A percentile compares a stretch with the other conserved stretches of the same genome.
These are phyloP conservation scores for Nannizzia gypsea DNA, from an alignment of 2,329 filamentous ascomycete species.

Conservation along the genomic window DNA sequence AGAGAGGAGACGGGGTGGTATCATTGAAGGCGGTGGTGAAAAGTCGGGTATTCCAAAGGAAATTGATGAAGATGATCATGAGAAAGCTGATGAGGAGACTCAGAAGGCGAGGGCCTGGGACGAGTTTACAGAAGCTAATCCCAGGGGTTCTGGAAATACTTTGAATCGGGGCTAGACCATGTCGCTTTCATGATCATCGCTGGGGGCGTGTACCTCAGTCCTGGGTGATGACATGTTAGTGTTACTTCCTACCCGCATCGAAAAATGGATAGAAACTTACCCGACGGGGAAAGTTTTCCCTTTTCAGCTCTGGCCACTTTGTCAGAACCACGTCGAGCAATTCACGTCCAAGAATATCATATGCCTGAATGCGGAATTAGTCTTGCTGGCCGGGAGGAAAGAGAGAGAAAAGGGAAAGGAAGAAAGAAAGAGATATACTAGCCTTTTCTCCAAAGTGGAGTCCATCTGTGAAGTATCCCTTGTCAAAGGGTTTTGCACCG, in stretches of 20 bases:
- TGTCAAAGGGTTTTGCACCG: slow-evolving; percentile 21
- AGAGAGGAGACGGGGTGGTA: slow-evolving; percentile 69
- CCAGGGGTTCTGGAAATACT: slow-evolving; percentile 48
- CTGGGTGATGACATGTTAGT: not conserved
- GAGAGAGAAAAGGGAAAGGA: not conserved
- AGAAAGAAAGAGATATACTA: not conserved
- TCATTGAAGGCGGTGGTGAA: slow-evolving; percentile 82
- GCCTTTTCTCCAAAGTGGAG: slow-evolving; percentile 25
- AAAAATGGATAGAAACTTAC: not conserved
- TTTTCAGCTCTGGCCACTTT: slow-evolving; percentile 16
- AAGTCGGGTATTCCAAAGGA: slow-evolving; percentile 56
- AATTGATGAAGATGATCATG: slow-evolving; percentile 78
- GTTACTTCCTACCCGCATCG: not conserved
- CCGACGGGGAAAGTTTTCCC: slow-evolving; percentile 11
- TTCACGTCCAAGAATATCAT: slow-evolving; percentile 14
- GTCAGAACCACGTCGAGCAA: slow-evolving; percentile 11
- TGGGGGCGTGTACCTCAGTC: not conserved
- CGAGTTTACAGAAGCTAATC: slow-evolving; percentile 82
- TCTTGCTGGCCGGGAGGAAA: too few relatives aligned
- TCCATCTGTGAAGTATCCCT: slow-evolving; percentile 28
- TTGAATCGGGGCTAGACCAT: slow-evolving; percentile 34
- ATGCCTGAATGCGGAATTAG: slow-evolving; percentile 9
- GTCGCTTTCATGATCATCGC: not conserved
- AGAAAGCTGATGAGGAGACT: slow-evolving; percentile 78
- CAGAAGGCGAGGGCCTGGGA: slow-evolving; percentile 94